These are phyloP conservation scores for Pinus albicaulis DNA, from an alignment of 75 land plant species.

Conservation along the genomic window DNA sequence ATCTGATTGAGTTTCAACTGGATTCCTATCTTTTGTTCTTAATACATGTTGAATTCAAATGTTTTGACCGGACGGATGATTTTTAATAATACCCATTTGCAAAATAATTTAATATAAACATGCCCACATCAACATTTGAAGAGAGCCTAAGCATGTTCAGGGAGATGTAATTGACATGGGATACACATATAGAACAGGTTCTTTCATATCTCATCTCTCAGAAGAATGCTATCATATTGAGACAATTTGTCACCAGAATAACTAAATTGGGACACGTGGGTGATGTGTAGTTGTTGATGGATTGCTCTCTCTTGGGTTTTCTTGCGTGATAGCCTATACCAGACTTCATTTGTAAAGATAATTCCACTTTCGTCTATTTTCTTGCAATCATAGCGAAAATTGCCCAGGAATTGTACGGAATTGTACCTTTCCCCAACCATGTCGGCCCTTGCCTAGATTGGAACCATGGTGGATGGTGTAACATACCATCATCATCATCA, in stretches of 20 bases:
- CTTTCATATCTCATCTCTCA: not conserved
- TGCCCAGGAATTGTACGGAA: too few relatives aligned
- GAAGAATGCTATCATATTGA: not conserved
- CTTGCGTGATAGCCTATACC: not conserved
- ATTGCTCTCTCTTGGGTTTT: not conserved
- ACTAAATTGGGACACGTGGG: too few relatives aligned
- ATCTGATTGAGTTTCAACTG: too few relatives aligned
- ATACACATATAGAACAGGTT: not conserved
- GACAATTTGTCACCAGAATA: too few relatives aligned
- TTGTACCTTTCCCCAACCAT: too few relatives aligned
- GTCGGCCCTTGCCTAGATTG: too few relatives aligned
- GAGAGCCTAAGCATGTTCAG: too few relatives aligned
- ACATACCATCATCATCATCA: too few relatives aligned
- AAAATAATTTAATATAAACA: not conserved
- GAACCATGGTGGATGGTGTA: too few relatives aligned
- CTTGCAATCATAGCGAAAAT: too few relatives aligned
- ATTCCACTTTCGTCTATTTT: not conserved
- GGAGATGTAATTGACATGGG: too few relatives aligned
- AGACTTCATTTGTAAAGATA: not conserved
- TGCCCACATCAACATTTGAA: not conserved
- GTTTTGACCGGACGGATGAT: not conserved
- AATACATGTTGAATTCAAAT: not conserved
- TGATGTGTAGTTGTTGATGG: not conserved
- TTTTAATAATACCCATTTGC: constrained; percentile 1
- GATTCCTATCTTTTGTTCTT: too few relatives aligned